A percentile compares a stretch with the other conserved stretches of the same genome.
These are phyloP conservation scores for Cicer cuneatum DNA, from an alignment of 306 rosid species.

Conservation along the genomic window DNA sequence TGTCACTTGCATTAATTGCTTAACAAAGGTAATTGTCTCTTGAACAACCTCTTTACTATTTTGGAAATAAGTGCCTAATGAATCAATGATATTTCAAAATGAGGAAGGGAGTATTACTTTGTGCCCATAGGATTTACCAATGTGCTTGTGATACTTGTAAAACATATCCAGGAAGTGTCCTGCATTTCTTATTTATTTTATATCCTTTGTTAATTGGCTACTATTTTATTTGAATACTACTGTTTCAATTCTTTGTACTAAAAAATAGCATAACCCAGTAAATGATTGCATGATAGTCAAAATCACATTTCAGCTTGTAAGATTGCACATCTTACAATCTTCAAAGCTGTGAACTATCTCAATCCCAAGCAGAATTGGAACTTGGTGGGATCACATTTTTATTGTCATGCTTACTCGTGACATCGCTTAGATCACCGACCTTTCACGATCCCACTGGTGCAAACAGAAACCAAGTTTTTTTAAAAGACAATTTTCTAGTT, in stretches of 20 bases:
- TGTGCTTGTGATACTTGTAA: slow-evolving; percentile 6
- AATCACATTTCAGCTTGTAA: no score
- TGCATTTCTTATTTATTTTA: background rate
- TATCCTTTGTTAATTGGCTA: slow-evolving; percentile 19
- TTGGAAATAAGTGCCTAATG: slow-evolving; percentile 6
- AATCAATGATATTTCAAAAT: slow-evolving; percentile 30
- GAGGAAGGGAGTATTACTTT: background rate
- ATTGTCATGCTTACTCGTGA: no score
- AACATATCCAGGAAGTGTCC: slow-evolving; percentile 5
- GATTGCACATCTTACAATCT: no score
- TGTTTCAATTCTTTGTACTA: slow-evolving; percentile 20
- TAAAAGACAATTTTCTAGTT: no score
- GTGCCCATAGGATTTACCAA: slow-evolving; percentile 8
- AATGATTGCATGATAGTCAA: background rate
- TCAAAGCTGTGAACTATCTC: no score
- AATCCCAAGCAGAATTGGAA: no score
- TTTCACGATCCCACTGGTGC: no score
- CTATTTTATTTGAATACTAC: slow-evolving; percentile 13
- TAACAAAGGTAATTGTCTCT: slow-evolving; percentile 82
- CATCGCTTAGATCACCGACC: no score
- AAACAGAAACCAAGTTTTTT: no score
- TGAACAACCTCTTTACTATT: slow-evolving; percentile 24
- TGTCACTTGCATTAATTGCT: slow-evolving; percentile 87
- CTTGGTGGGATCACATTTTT: no score
- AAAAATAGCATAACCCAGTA: slow-evolving; percentile 6